These are phyloP conservation scores for Skeletonema potamos DNA, from an alignment of 108 stramenopile genomes.

Conservation along the genomic window DNA sequence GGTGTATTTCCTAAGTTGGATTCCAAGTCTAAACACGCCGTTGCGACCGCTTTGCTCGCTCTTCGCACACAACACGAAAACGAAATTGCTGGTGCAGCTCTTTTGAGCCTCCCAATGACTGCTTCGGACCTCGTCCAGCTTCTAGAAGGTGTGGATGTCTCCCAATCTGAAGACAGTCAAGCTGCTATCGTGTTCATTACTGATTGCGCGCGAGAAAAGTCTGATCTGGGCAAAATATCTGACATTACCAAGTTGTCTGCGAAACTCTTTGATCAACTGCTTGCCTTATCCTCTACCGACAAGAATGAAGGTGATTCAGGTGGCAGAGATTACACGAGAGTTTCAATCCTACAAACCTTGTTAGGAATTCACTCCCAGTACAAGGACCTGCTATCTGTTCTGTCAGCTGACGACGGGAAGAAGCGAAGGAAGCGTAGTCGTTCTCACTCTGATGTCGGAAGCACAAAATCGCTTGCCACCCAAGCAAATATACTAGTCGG, in stretches of 20 bases:
- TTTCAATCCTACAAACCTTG: slow-evolving; percentile 38
- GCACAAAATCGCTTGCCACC: slow-evolving; percentile 12
- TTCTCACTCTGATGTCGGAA: slow-evolving; percentile 42
- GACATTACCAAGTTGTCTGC: slow-evolving; percentile 43
- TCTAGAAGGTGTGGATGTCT: slow-evolving; percentile 21
- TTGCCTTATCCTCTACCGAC: slow-evolving; percentile 25
- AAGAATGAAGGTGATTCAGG: slow-evolving; percentile 33
- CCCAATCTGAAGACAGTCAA: slow-evolving; percentile 32
- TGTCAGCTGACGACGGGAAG: slow-evolving; percentile 4
- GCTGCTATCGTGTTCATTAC: slow-evolving; percentile 54
- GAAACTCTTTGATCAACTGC: slow-evolving; percentile 41
- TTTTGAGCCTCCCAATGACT: slow-evolving; percentile 65
- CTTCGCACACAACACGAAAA: slow-evolving; percentile 29
- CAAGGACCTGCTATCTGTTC: slow-evolving; percentile 26
- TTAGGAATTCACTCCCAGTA: slow-evolving; percentile 27
- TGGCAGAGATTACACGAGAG: slow-evolving; percentile 49
- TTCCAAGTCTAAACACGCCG: slow-evolving; percentile 19
- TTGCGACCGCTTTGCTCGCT: slow-evolving; percentile 45
- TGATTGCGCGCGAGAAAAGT: slow-evolving; percentile 56
- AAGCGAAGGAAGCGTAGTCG: slow-evolving; percentile 36
- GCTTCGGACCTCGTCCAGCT: slow-evolving; percentile 54
- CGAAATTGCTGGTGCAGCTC: slow-evolving; percentile 42
- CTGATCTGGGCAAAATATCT: slow-evolving; percentile 25
- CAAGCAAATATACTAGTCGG: slow-evolving; percentile 43
- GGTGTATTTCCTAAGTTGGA: slow-evolving; percentile 61